A percentile compares a stretch with the other conserved stretches of the same genome.
Conservation (phyloP, 192 early-diverging fungal species). For the Coemansia umbellata region DNA sequence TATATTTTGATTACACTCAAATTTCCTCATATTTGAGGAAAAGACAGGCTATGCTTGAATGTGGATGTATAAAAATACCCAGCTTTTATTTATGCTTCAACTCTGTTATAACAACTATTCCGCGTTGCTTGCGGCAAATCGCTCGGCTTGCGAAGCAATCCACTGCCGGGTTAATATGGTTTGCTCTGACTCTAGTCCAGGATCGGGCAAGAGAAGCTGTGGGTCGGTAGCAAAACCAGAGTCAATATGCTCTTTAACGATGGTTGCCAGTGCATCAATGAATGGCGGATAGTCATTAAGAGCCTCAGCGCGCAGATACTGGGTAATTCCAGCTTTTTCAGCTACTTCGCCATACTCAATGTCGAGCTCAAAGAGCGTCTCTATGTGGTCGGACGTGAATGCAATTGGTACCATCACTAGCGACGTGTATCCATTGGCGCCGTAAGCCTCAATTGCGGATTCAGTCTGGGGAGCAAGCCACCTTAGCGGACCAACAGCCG, state of each 20-base stretch:
- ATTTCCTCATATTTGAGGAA: no score
- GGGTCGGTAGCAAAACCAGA: constrained; percentile 35
- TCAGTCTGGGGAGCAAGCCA: constrained; percentile 93
- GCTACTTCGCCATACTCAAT: constrained; percentile 88
- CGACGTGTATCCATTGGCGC: constrained; percentile 71
- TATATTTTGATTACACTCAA: no score
- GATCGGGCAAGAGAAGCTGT: constrained; percentile 46
- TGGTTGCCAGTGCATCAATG: constrained; percentile 82
- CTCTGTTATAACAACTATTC: neutral
- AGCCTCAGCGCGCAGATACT: constrained; percentile 84
- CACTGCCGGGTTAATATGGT: constrained; percentile 35
- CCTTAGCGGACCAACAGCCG: constrained; percentile 84
- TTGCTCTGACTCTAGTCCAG: constrained; percentile 34
- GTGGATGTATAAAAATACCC: no score
- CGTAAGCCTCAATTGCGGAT: constrained; percentile 72
- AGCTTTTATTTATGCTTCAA: no score
- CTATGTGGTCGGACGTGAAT: constrained; percentile 95
- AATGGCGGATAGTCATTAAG: constrained; percentile 91
- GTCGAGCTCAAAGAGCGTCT: constrained; percentile 96
- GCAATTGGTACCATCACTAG: constrained; percentile 89
- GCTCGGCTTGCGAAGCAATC: constrained; percentile 31
- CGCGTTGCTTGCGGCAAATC: neutral
- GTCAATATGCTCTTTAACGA: constrained; percentile 77
- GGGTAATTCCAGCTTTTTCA: constrained; percentile 73
- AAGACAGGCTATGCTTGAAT: no score